Evolutionary conservation across 116 monocot genomes (phyloP), one percentile per base, ranked within the genome.

Genomic region (Posidonia oceanica): DNA sequence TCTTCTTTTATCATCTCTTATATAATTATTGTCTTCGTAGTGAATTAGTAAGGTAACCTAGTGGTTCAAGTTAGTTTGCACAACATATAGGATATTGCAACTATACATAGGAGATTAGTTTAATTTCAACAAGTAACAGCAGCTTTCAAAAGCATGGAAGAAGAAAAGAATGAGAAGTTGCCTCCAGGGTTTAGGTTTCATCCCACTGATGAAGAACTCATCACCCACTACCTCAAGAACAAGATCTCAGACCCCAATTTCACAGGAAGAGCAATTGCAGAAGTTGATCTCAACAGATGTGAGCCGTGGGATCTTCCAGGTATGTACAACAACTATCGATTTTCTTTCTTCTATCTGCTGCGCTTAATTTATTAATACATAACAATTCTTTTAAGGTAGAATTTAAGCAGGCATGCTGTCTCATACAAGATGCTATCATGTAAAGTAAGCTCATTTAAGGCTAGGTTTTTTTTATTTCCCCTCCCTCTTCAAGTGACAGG

Each of bases 301-400:
- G 91, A 91, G 58, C 91, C 91, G 37, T 91, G 91, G 91, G 87
- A 91, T 88, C 81, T 91, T 38, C 91, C 91, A 63, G 81, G 91
- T 91, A 77, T 1, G 36, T 6, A 39, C 29, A 29, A 29, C 29
- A 0, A 29, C 29, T 29, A 17, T 41, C 29, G 8, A 42, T 42
- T 42, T 42, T 42, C 7, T 42, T 42, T 42, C 42, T 42, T 42
- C 42, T 8, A 42, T 42, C 7, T 42, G 42, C 42, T 42, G 42
- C 8, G 42, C 42, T 42, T 42, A 42, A 42, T 42, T 42, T 5
- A 42, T 42, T 42, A 8, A 8, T 48, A 48, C 8, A 7, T 48
- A 48, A 48, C 12, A 48, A 48, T 48, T 48, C 48, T 48, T 48
- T 48, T 12, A 48, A 10, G 48, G 48, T 48, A 48, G 48, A 48